A percentile compares a stretch with the other conserved stretches of the same genome.
Conservation (phyloP, 441 rosid species). For the Jatropha podagrica region DNA sequence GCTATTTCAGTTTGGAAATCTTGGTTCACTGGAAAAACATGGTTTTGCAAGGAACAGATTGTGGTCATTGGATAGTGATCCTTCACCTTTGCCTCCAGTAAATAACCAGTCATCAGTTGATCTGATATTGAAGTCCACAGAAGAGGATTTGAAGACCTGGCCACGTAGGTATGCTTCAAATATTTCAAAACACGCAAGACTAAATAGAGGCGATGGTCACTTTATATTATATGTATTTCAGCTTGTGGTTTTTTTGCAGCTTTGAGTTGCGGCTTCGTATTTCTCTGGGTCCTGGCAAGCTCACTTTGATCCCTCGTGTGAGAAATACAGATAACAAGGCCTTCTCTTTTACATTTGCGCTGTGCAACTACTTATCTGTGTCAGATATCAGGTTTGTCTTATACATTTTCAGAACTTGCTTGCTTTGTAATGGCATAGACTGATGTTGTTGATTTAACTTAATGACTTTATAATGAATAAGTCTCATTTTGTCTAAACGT, state of each 20-base stretch:
- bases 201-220: constrained; percentile 4
- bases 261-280: constrained; percentile 86
- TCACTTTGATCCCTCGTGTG: constrained; percentile 81
- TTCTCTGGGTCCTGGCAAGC: constrained; percentile 71
- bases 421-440: constrained; percentile 12
- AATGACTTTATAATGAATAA: neutral
- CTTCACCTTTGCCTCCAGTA: constrained; percentile 59
- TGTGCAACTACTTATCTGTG: constrained; percentile 85
- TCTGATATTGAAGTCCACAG: constrained; percentile 76
- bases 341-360: constrained; percentile 84
- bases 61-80: constrained; percentile 75
- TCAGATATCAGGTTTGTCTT: constrained; percentile 81
- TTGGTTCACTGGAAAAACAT: constrained; percentile 71
- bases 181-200: constrained; percentile 8
- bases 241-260: constrained; percentile 41
- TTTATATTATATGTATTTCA: constrained; percentile 1
- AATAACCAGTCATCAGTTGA: constrained; percentile 55
- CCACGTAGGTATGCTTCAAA: constrained; percentile 60
- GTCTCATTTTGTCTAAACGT: neutral
- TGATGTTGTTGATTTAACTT: constrained; percentile 6
- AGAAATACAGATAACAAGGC: constrained; percentile 90
- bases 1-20: constrained; percentile 62
- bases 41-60: constrained; percentile 95
- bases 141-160: constrained; percentile 86
- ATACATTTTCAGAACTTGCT: constrained; percentile 17